These are phyloP conservation scores for Astrocystis sublimbata DNA, from an alignment of 495 filamentous ascomycete species.

Conservation along the genomic window DNA sequence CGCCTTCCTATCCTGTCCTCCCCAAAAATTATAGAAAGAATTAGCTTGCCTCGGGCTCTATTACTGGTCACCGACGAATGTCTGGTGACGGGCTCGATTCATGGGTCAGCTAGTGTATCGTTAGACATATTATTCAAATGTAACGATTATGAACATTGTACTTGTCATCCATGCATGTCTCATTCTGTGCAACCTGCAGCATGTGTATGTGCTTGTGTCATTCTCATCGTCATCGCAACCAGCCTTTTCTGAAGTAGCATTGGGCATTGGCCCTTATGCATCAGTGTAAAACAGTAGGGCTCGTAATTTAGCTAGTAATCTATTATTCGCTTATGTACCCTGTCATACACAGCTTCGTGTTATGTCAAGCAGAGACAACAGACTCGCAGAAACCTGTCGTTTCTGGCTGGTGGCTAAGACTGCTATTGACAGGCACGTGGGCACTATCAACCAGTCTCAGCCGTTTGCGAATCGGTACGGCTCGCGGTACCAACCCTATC, in stretches of 20 bases:
- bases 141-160: neutral
- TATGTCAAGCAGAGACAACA: neutral
- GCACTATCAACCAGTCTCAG: neutral
- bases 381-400: constrained; percentile 1
- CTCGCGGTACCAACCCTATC: constrained; percentile 15
- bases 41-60: constrained; percentile 1
- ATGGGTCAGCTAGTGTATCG: neutral
- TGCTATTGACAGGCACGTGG: constrained; percentile 11
- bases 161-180: neutral
- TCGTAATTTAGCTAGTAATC: neutral
- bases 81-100: neutral
- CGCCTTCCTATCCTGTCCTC: constrained; percentile 11
- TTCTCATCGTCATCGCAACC: neutral
- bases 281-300: neutral
- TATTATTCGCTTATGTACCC: constrained; percentile 9
- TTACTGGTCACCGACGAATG: neutral
- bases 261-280: neutral
- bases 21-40: constrained; percentile 13
- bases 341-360: constrained; percentile 11
- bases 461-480: constrained; percentile 13
- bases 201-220: neutral
- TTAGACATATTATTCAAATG: neutral
- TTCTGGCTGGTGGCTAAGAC: constrained; percentile 10
- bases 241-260: neutral
- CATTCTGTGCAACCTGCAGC: neutral